Evolutionary conservation across 192 early-diverging fungal genomes (phyloP).

Genomic region (Irineochytrium annulatum): DNA sequence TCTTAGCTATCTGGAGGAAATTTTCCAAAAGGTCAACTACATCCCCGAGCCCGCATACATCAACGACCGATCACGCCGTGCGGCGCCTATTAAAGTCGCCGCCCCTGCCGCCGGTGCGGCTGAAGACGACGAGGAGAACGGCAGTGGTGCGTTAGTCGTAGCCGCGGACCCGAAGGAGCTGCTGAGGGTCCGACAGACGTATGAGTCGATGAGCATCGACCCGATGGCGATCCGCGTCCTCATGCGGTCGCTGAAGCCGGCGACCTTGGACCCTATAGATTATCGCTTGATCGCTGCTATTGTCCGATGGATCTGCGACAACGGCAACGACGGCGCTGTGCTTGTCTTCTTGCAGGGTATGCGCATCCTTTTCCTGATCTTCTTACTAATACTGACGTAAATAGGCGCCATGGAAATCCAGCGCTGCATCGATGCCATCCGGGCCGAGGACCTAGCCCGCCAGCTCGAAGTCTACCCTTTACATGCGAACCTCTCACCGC

Average conservation of each 20-base stretch:
- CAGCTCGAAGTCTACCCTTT: slow-evolving; percentile 47
- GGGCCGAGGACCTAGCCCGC: slow-evolving; percentile 2
- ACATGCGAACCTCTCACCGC: slow-evolving; percentile 52
- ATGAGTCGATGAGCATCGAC: slow-evolving; percentile 4
- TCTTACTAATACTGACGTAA: slow-evolving; percentile 13
- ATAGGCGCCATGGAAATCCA: slow-evolving; percentile 59
- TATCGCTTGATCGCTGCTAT: slow-evolving; percentile 48
- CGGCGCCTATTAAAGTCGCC: too few species aligned
- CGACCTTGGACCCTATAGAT: slow-evolving; percentile 44
- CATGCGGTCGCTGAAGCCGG: too few species aligned
- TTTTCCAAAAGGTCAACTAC: slow-evolving; percentile 47
- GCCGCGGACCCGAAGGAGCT: not conserved
- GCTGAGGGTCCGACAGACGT: not conserved
- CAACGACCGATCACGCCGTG: too few species aligned
- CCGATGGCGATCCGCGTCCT: slow-evolving; percentile 3
- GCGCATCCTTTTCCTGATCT: slow-evolving; percentile 14
- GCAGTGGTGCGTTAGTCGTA: not conserved
- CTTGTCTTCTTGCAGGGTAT: slow-evolving; percentile 64
- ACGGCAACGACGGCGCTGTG: slow-evolving; percentile 55
- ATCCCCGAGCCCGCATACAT: slow-evolving; percentile 19
- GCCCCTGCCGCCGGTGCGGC: not conserved
- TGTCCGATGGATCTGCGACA: slow-evolving; percentile 37
- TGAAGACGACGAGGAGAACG: not conserved
- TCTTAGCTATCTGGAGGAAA: slow-evolving; percentile 57
- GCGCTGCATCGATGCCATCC: slow-evolving; percentile 54